Evolutionary conservation across 148 eudicot genomes (phyloP).

Genomic region (Rhododendron vialii): DNA sequence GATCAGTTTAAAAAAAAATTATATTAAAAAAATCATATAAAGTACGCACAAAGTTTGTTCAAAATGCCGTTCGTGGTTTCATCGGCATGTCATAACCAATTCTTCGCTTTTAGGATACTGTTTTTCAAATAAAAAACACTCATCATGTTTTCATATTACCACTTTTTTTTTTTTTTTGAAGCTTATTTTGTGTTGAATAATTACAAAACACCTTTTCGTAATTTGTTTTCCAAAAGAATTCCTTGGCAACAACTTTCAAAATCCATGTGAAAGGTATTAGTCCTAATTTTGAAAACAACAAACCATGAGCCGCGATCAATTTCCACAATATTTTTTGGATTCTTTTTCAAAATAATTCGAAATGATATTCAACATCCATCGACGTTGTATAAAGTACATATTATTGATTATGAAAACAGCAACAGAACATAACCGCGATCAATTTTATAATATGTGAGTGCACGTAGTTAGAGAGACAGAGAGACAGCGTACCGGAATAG

Average conservation of each 20-base stretch:
- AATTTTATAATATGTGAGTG: not conserved
- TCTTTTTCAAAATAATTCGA: too few relatives aligned
- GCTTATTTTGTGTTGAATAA: not conserved
- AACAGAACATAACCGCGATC: not conserved
- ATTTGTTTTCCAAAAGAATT: not conserved
- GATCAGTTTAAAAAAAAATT: not conserved
- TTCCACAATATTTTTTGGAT: not conserved
- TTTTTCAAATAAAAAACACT: not conserved
- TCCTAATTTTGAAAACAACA: too few relatives aligned
- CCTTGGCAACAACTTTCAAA: not conserved
- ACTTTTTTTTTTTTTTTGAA: not conserved
- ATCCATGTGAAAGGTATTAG: not conserved
- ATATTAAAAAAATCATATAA: too few relatives aligned
- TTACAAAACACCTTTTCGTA: not conserved
- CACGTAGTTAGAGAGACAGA: too few relatives aligned
- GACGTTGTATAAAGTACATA: too few relatives aligned
- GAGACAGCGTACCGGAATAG: slow-evolving; percentile 41
- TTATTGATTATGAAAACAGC: not conserved
- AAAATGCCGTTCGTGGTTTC: not conserved
- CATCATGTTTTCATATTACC: not conserved
- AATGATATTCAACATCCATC: too few relatives aligned
- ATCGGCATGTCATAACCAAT: not conserved
- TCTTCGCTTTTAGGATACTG: not conserved
- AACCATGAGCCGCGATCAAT: too few relatives aligned
- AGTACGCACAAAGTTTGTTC: not conserved